Conservation (phyloP, 208 protist species). For the Crithidia brevicula region DNA sequence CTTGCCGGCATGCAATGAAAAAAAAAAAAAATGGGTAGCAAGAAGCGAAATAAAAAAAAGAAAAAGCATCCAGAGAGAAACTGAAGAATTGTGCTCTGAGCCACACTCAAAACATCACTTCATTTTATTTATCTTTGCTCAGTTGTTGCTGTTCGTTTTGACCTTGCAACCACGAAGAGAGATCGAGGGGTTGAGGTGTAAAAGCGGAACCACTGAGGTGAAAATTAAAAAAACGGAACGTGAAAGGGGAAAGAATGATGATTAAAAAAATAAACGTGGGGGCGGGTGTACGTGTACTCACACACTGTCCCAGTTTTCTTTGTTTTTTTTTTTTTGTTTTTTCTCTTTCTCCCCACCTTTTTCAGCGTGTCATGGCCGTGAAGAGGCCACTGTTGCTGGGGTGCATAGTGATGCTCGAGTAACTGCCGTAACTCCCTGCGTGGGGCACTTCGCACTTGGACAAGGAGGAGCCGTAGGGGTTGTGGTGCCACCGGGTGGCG, state of each 20-base stretch:
- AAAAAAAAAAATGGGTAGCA: no score
- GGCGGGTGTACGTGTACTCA: not conserved
- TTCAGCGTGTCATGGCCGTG: constrained; percentile 12
- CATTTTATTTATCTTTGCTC: not conserved
- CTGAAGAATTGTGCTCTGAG: no score
- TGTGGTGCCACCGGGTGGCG: constrained; percentile 32
- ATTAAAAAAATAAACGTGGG: not conserved
- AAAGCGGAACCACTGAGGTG: not conserved
- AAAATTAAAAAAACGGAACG: not conserved
- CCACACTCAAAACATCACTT: no score
- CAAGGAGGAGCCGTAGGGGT: constrained; percentile 28
- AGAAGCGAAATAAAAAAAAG: not conserved
- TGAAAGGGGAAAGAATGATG: not conserved
- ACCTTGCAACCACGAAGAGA: no score
- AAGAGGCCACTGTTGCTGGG: constrained; percentile 1
- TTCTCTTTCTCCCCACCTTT: not conserved
- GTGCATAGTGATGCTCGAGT: not conserved
- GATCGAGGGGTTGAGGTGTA: no score
- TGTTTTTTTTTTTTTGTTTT: not conserved
- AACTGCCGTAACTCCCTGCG: constrained; percentile 8
- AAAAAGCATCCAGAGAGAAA: constrained; percentile 14
- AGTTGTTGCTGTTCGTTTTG: no score
- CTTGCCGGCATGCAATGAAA: no score
- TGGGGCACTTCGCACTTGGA: constrained; percentile 13
- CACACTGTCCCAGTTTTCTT: not conserved